phyloP scores from a whole-genome alignment of 768 basidiomycete genomes.

The Gautieria morchelliformis region DNA sequence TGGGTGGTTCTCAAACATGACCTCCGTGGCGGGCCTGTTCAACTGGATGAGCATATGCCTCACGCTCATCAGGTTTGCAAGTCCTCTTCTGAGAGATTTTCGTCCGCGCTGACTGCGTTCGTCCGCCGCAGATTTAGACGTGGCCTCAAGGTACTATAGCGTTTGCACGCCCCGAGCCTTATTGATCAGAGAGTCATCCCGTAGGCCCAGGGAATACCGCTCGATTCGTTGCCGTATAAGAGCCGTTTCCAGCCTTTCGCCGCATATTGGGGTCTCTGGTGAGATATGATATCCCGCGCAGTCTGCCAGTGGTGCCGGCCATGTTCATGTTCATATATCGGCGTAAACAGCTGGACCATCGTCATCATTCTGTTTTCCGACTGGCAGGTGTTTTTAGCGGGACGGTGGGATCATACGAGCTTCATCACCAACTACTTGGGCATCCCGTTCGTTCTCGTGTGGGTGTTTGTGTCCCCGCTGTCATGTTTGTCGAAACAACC shows the following conservation, averaged over 20 bases:
- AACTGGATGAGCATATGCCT: slow-evolving; percentile 75
- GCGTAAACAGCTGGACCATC: not conserved
- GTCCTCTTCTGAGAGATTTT: too few species aligned
- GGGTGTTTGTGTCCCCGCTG: not conserved
- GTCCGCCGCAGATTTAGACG: not conserved
- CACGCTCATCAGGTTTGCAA: slow-evolving; percentile 66
- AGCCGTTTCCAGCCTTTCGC: slow-evolving; percentile 22
- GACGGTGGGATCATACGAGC: slow-evolving; percentile 43
- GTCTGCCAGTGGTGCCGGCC: too few species aligned
- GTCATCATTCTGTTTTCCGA: slow-evolving; percentile 4
- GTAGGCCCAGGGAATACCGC: slow-evolving; percentile 70
- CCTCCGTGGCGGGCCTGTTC: slow-evolving; percentile 48
- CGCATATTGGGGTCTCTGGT: slow-evolving; percentile 19
- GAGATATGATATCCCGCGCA: not conserved
- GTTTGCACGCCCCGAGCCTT: slow-evolving; percentile 14
- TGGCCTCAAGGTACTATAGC: slow-evolving; percentile 21
- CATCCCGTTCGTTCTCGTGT: slow-evolving; percentile 4
- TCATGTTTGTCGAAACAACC: not conserved
- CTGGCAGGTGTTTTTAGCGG: slow-evolving; percentile 38
- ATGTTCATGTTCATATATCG: not conserved
- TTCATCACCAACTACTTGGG: slow-evolving; percentile 85
- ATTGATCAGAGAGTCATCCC: slow-evolving; percentile 40
- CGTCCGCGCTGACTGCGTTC: not conserved
- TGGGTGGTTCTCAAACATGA: slow-evolving; percentile 68
- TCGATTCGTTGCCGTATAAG: slow-evolving; percentile 59